Evolutionary conservation across 2,329 filamentous ascomycete genomes (phyloP), one percentile per base, ranked within the genome.

Genomic region (Aureobasidium lini): DNA sequence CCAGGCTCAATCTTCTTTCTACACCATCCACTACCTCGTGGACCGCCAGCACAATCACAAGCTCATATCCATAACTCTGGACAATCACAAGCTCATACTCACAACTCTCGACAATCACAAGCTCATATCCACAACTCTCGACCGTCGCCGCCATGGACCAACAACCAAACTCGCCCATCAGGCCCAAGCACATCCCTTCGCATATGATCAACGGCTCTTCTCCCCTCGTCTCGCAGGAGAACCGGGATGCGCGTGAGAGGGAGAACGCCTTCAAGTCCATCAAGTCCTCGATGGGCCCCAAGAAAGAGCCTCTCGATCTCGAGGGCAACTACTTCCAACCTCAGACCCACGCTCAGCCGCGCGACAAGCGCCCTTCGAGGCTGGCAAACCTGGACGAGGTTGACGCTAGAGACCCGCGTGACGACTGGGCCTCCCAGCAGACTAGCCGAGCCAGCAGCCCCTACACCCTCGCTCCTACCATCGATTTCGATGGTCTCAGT

Each of bases 231-330:
- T 72, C 76, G 10, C 74, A 75, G 15, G 73, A 79, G 67, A 75
- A 75, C 44, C 75, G 78, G 62, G 75, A 78, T 63, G 69, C 69
- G 57, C 72, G 72, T 64, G 83, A 85, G 66, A 74, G 82, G 34
- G 81, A 85, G 57, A 80, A 73, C 59, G 76, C 85, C 57, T 81
- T 79, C 65, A 77, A 81, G 16, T 81, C 83, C 28, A 86, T 86
- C 61, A 73, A 80, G 64, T 78, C 78, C 6, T 84, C 82, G 13
- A 83, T 83, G 69, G 74, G 75, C 34, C 75, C 73, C 23, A 72
- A 74, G 29, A 75, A 75, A 63, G 73, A 76, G 57, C 71, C 76
- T 0, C 68, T 81, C 46, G 74, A 78, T 63, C 73, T 79, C 46
- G 74, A 76, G 47, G 58, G 34, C 54, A 54, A 50, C 49, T 54